Conservation (phyloP, 164 flowering plant genomes). For the Vitis rupestris region DNA sequence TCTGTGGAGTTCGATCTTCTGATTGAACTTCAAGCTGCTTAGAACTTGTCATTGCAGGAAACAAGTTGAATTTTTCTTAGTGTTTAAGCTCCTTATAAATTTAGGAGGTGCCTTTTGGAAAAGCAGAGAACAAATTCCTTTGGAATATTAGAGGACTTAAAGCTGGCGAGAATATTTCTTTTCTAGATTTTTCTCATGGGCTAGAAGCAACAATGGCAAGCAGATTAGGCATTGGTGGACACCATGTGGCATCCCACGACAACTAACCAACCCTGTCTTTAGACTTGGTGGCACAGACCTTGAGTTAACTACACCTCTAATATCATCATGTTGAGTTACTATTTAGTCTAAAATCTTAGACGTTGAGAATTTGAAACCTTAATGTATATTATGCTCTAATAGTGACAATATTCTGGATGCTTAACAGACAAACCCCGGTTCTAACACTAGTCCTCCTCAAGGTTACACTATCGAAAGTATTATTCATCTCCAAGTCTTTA, state of each 20-base stretch:
- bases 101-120: constrained; percentile 16
- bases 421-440: too few species aligned
- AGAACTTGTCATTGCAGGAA: constrained; percentile 32
- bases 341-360: too few species aligned
- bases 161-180: constrained; percentile 39
- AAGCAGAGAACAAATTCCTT: constrained; percentile 44
- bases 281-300: background rate
- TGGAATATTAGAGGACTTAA: constrained; percentile 36
- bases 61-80: background rate
- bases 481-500: too few species aligned
- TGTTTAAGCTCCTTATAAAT: constrained; percentile 22
- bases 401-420: too few species aligned
- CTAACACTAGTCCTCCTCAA: too few species aligned
- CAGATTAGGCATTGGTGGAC: constrained; percentile 4
- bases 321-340: too few species aligned
- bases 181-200: constrained; percentile 19
- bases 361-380: too few species aligned
- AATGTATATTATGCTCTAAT: too few species aligned
- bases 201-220: constrained; percentile 2
- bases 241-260: constrained; percentile 13
- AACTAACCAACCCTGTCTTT: too few species aligned
- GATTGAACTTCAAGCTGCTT: constrained; percentile 51
- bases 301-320: too few species aligned
- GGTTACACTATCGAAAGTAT: too few species aligned
- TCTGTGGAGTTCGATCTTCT: constrained; percentile 55